phyloP scores from a whole-genome alignment of 805 yeast genomes.

The Suhomyces sp. region DNA sequence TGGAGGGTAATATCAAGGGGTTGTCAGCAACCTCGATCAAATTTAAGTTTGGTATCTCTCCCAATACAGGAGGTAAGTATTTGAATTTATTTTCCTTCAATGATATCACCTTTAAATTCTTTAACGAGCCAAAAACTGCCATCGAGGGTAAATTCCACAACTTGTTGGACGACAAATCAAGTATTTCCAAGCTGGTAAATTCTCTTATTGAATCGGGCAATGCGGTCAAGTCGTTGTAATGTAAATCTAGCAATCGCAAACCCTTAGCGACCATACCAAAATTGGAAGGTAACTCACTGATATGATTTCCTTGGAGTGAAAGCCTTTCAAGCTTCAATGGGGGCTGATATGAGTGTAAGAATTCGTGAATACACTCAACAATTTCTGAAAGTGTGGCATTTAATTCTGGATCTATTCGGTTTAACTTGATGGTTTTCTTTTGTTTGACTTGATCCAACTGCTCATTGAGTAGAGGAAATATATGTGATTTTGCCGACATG shows the following conservation, averaged over 20 bases:
- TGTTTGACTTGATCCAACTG: slow-evolving; percentile 12
- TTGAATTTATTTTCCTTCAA: slow-evolving; percentile 57
- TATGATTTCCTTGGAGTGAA: slow-evolving; percentile 50
- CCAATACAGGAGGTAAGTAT: slow-evolving; percentile 51
- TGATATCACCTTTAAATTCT: slow-evolving; percentile 54
- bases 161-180: slow-evolving; percentile 61
- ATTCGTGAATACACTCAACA: slow-evolving; percentile 13
- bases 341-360: slow-evolving; percentile 10
- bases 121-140: slow-evolving; percentile 21
- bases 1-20: slow-evolving; percentile 52
- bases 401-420: slow-evolving; percentile 1
- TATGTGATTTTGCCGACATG: slow-evolving; percentile 1
- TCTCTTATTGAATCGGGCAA: slow-evolving; percentile 45
- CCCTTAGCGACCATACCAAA: slow-evolving; percentile 40
- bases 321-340: slow-evolving; percentile 41
- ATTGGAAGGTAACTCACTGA: slow-evolving; percentile 46
- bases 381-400: slow-evolving; percentile 5
- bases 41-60: slow-evolving; percentile 49
- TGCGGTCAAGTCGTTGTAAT: slow-evolving; percentile 51
- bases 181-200: slow-evolving; percentile 51
- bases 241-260: slow-evolving; percentile 62
- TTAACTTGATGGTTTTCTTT: slow-evolving; percentile 13
- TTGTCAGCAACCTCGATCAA: slow-evolving; percentile 62
- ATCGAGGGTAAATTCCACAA: slow-evolving; percentile 45
- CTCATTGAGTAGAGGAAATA: slow-evolving; percentile 10